Evolutionary conservation across 2,329 filamentous ascomycete genomes (phyloP), one percentile per base, ranked within the genome.

Genomic region (Cordyceps militaris): DNA sequence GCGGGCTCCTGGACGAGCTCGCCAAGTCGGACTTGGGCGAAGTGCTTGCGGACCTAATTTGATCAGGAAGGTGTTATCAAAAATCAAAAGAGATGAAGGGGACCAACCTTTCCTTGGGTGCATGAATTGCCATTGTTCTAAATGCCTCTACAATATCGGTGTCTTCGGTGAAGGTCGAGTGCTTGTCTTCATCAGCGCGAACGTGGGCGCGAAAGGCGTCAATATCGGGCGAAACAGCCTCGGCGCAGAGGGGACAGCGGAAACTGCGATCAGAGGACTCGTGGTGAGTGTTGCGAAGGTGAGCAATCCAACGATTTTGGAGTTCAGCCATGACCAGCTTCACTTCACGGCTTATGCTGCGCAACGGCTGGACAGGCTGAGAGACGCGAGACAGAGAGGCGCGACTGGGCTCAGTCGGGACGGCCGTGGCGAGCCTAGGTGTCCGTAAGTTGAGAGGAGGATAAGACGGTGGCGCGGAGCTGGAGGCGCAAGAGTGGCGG

Each of bases 181-280:
- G 66, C 5, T 60, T 63, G 1, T 57, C 19, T 7, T 38, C 24
- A 19, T 67, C 58, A 1, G 49, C 56, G 2, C 57, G 58, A 34
- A 66, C 60, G 32, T 72, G 70, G 1, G 59, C 53, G 14, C 60
- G 63, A 58, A 71, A 71, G 3, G 60, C 61, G 11, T 66, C 63
- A 7, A 70, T 38, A 7, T 62, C 63, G 0, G 58, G 40, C 1
- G 63, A 59, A 10, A 70, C 49, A 4, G 68, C 65, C 26, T 56
- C 44, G 1, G 62, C 58, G 23, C 70, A 71, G 2, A 63, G 36
- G 1, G 63, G 63, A 53, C 67, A 69, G 9, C 49, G 62, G 9
- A 56, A 23, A 49, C 53, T 47, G 3, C 57, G 59, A 2, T 61
- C 61, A 9, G 49, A 51, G 23, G 61, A 61, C 9, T 57, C 60